A percentile compares a stretch with the other conserved stretches of the same genome.
phyloP scores from a whole-genome alignment of 371 early-diverging fungal genomes.

The Rhizopus microsporus region DNA sequence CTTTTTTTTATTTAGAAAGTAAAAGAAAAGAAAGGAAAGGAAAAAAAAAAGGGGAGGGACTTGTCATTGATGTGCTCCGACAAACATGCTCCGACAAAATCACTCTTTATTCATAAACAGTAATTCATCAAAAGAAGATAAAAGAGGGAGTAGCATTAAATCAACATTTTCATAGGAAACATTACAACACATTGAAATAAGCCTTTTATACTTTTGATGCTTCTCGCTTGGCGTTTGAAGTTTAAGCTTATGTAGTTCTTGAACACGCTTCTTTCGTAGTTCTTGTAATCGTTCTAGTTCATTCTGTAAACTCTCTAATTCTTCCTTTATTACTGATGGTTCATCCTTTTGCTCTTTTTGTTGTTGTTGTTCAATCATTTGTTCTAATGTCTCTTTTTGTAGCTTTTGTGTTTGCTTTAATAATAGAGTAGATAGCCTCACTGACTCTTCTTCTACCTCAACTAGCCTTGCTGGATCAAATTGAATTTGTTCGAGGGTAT shows the following conservation, averaged over 20 bases:
- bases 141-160: slow-evolving; percentile 41
- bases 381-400: slow-evolving; percentile 10
- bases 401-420: slow-evolving; percentile 9
- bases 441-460: slow-evolving; percentile 15
- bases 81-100: background rate
- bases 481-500: slow-evolving; percentile 27
- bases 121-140: slow-evolving; percentile 43
- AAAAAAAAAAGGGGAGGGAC: background rate
- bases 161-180: slow-evolving; percentile 53
- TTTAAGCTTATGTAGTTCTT: slow-evolving; percentile 21
- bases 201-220: slow-evolving; percentile 50
- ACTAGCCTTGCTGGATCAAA: slow-evolving; percentile 17
- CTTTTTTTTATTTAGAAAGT: background rate
- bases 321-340: background rate
- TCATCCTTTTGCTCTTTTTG: slow-evolving; percentile 15
- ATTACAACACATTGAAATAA: slow-evolving; percentile 52
- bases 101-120: background rate
- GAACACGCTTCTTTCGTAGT: slow-evolving; percentile 21
- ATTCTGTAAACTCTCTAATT: background rate
- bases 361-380: slow-evolving; percentile 4
- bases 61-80: background rate
- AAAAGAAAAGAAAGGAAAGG: background rate
- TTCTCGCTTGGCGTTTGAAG: slow-evolving; percentile 33
- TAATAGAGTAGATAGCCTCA: slow-evolving; percentile 3
- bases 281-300: slow-evolving; percentile 15